Conservation (phyloP, 2,329 filamentous ascomycete genomes). For the Trematosphaeria pertusa region DNA sequence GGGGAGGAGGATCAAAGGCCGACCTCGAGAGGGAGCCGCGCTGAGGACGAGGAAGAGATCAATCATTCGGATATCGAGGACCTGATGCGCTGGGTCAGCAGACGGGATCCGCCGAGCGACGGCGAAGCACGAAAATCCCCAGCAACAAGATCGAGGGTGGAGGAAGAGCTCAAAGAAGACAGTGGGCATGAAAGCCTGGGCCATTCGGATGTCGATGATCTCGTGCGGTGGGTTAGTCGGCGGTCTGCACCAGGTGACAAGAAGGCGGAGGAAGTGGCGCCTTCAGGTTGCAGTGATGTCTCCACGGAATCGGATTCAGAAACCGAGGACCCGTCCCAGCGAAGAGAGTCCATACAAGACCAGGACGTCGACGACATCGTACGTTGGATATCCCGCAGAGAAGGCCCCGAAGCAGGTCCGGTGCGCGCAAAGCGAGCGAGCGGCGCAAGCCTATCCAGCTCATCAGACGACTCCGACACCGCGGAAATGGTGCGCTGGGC, state of each 20-base stretch:
- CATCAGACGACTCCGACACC: constrained; percentile 5
- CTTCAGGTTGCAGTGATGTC: constrained; percentile 32
- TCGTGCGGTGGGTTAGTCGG: constrained; percentile 35
- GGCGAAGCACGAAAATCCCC: constrained; percentile 33
- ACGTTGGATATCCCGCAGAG: constrained; percentile 30
- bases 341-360: constrained; percentile 16
- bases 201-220: constrained; percentile 40
- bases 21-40: too few species aligned
- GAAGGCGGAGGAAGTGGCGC: neutral
- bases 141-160: too few species aligned
- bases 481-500: constrained; percentile 12
- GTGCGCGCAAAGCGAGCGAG: constrained; percentile 3
- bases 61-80: constrained; percentile 43
- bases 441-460: neutral
- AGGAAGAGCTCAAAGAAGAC: constrained; percentile 17
- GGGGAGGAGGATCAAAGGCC: constrained; percentile 17
- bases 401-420: constrained; percentile 16
- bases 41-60: constrained; percentile 33
- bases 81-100: constrained; percentile 42
- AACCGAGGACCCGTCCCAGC: neutral
- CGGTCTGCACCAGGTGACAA: constrained; percentile 15
- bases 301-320: constrained; percentile 41
- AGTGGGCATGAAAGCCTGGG: constrained; percentile 38
- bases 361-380: constrained; percentile 36
- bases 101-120: constrained; percentile 36